Evolutionary conservation across 2,329 filamentous ascomycete species (phyloP).

Genomic region (Neoscytalidium dimidiatum): DNA sequence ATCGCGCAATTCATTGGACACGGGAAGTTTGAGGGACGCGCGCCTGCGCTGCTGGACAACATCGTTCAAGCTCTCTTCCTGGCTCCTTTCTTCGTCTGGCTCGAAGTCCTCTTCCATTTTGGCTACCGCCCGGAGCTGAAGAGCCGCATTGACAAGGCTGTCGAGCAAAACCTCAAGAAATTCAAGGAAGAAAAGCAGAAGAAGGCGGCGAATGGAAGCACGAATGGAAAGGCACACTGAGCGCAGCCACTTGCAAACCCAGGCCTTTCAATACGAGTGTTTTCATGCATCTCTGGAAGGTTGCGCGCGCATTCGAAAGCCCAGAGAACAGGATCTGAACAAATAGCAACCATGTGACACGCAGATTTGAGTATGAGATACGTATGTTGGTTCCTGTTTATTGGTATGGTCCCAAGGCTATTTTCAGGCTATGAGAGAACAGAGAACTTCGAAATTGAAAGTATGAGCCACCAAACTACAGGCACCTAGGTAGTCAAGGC

Average conservation of each 20-base stretch:
- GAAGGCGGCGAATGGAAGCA: constrained; percentile 30
- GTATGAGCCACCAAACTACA: background rate
- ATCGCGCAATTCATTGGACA: constrained; percentile 90
- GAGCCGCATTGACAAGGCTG: constrained; percentile 73
- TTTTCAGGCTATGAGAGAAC: background rate
- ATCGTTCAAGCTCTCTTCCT: constrained; percentile 88
- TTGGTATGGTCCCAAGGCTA: background rate
- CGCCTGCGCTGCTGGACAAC: constrained; percentile 88
- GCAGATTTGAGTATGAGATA: background rate
- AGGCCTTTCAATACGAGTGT: background rate
- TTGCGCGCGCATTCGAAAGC: background rate
- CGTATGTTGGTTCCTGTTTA: background rate
- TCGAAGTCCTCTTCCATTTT: constrained; percentile 86
- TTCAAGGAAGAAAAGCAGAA: constrained; percentile 61
- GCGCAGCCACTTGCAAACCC: background rate
- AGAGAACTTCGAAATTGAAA: background rate
- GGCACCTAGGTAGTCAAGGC: constrained; percentile 4
- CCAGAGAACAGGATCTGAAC: background rate
- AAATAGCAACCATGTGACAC: background rate
- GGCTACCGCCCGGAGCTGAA: constrained; percentile 90
- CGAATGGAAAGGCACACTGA: constrained; percentile 20
- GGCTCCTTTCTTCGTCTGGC: constrained; percentile 95
- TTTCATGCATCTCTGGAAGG: background rate
- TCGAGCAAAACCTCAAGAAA: constrained; percentile 75
- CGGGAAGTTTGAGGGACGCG: constrained; percentile 82